These are phyloP conservation scores for Aureobasidium subglaciale DNA, from an alignment of 2,329 filamentous ascomycete species.

Conservation along the genomic window DNA sequence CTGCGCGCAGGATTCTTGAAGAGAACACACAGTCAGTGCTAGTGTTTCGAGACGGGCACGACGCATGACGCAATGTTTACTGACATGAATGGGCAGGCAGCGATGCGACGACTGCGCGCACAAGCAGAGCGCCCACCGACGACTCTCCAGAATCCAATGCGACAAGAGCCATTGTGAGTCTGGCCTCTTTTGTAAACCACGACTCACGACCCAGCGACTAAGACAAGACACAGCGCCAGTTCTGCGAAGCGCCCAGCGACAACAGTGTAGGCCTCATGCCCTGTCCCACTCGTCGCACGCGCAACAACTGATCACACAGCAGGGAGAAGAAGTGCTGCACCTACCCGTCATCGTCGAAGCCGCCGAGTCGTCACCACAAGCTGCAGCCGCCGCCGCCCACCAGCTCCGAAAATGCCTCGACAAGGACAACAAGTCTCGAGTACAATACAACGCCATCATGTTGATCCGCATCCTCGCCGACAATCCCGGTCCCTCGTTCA, in stretches of 20 bases:
- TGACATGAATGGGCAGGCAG: slow-evolving; percentile 23
- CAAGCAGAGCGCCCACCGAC: slow-evolving; percentile 27
- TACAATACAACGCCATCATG: slow-evolving; percentile 96
- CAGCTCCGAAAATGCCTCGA: slow-evolving; percentile 78
- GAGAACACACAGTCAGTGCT: slow-evolving; percentile 20
- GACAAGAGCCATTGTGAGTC: slow-evolving; percentile 57
- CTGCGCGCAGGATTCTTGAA: slow-evolving; percentile 21
- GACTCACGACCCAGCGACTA: not conserved
- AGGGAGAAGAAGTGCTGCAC: slow-evolving; percentile 86
- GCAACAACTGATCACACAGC: slow-evolving; percentile 14
- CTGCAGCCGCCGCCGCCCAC: slow-evolving; percentile 72
- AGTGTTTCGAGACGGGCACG: too few species aligned
- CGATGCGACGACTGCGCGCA: slow-evolving; percentile 17
- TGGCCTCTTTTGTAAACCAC: not conserved
- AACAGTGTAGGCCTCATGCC: slow-evolving; percentile 38
- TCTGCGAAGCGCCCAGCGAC: slow-evolving; percentile 68
- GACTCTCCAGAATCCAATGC: slow-evolving; percentile 63
- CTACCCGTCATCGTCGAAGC: slow-evolving; percentile 90
- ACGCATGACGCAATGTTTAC: slow-evolving; percentile 13
- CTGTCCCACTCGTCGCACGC: slow-evolving; percentile 15
- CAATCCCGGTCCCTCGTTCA: slow-evolving; percentile 86
- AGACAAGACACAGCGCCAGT: slow-evolving; percentile 45
- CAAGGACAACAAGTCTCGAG: slow-evolving; percentile 53
- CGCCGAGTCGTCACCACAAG: slow-evolving; percentile 83
- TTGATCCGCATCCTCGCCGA: slow-evolving; percentile 84